These are phyloP conservation scores for Phascolomyces articulosus DNA, from an alignment of 371 early-diverging fungal species.

Conservation along the genomic window DNA sequence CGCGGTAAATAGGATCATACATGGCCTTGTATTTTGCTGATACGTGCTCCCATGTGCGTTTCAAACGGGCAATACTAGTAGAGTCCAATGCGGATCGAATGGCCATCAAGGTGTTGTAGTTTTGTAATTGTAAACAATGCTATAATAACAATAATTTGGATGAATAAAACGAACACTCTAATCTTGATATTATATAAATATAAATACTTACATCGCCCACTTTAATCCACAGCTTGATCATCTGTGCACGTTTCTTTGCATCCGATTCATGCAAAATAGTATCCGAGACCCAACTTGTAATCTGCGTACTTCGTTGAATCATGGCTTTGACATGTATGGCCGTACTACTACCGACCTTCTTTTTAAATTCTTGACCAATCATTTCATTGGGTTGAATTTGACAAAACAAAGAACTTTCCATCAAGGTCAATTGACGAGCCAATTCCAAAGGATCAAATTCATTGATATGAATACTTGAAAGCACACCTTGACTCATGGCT, in stretches of 20 bases:
- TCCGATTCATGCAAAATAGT: conserved; percentile 69
- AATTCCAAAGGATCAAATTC: conserved; percentile 79
- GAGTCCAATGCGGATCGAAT: conserved; percentile 79
- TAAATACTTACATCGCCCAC: conserved; percentile 52
- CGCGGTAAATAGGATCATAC: conserved; percentile 58
- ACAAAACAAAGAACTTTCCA: conserved; percentile 63
- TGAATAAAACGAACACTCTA: neutral
- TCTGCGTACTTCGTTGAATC: conserved; percentile 53
- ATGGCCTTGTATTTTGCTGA: conserved; percentile 55
- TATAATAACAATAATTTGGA: conserved; percentile 19
- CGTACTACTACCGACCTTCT: conserved; percentile 51
- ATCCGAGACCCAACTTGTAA: conserved; percentile 74
- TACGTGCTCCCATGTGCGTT: conserved; percentile 73
- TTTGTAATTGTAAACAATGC: conserved; percentile 68
- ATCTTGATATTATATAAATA: neutral
- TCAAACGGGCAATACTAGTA: conserved; percentile 74
- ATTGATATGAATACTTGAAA: conserved; percentile 44
- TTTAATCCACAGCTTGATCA: conserved; percentile 70
- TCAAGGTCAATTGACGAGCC: conserved; percentile 77
- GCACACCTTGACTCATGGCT: conserved; percentile 22
- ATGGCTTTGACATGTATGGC: conserved; percentile 53
- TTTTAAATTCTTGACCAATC: conserved; percentile 59
- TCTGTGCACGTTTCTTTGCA: conserved; percentile 67
- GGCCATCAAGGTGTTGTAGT: conserved; percentile 83
- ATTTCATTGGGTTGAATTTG: conserved; percentile 71